Base-by-base conservation (phyloP, 1,284 basidiomycete genomes). In the Papiliotrema fonsecae region DNA sequence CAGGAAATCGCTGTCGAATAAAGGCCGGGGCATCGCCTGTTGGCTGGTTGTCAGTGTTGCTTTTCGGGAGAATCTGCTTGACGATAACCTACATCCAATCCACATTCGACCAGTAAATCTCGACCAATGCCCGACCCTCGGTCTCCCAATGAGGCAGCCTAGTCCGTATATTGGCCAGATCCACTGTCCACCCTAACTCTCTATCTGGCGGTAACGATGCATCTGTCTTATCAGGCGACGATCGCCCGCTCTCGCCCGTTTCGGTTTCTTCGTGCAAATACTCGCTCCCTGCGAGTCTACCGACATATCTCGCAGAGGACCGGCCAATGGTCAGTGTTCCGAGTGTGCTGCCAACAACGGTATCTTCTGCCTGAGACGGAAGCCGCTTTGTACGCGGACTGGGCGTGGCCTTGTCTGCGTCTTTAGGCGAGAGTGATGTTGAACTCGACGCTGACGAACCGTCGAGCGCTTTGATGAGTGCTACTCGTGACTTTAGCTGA, bases 81-180 rank as follows among this genome's bases (percentile, higher is more conserved):
- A n/a, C n/a, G n/a, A n/a, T n/a, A n/a, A 64, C 65, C 58, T 40
- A 67, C 70, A 72, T 72, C 71, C 71, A 73, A 49, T 67, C 67
- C 18, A 73, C 71, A 47, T 74, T 69, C 45, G 71, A 66, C 67
- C 67, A 73, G 45, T 73, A 74, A 34, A 56, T 61, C 51, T 60
- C 56, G 19, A 58, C 57, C 49, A 71, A 46, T 11, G 38, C 49
- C 39, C 56, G 52, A 1, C 65, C 70, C 47, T 70, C 65, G 4
- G 24, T 45, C 18, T 70, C 64, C 62, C 70, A 73, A 25, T 65
- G 61, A 1, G 72, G 72, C 19, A 74, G 48, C 30, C 40, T 18
- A 22, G 10, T 9, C 18, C 45, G 27, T n/a, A 47, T 6, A 6
- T 21, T 16, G n/a, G 26, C 26, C 21, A 42, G 9, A 42, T 42